Base-by-base conservation (phyloP, 2,329 filamentous ascomycete genomes). In the Alternaria arbusti region DNA sequence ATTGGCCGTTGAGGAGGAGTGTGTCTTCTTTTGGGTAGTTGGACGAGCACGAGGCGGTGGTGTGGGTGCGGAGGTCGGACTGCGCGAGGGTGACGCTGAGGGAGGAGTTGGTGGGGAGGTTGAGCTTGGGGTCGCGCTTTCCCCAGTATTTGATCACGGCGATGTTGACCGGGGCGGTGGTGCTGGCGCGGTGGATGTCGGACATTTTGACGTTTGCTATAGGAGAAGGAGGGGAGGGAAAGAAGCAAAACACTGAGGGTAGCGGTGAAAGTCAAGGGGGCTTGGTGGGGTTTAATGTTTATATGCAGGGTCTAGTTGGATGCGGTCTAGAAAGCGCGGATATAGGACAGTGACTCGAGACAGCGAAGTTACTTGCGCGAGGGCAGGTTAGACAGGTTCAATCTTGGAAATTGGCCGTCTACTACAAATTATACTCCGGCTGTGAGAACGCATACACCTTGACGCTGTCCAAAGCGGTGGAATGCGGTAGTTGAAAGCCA, bases 91-190 rank as follows among this genome's bases (percentile, higher is more conserved):
- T 99, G 62, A 99, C 95, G 67, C 93, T 97, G 77, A 99, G 90
- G 70, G 96, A 99, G 69, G 93, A 97, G 86, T 99, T 99, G 79
- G 96, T 98, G 36, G 96, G 96, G 60, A 98, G 91, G 83, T 99
- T 99, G 74, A 98, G 89, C 79, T 92, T 93, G 56, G 92, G 83
- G 82, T 98, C 94, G 67, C 96, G 92, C 84, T 99, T 99, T 74
- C 96, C 96, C 96, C 96, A 99, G 88, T 99, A 91, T 79, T 98
- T 98, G 84, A 98, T 96, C 61, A 98, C 94, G 70, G 95, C 95
- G 79, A 98, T 98, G 85, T 98, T 98, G 78, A 98, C 95, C 13
- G 95, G 96, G 44, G 96, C 96, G 68, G 94, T 98, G 63, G 96
- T 97, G 85, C 92, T 97, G 72, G 96, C 93, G 75, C 94, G 91